phyloP scores from a whole-genome alignment of 306 rosid species.

The Vicia faba region DNA sequence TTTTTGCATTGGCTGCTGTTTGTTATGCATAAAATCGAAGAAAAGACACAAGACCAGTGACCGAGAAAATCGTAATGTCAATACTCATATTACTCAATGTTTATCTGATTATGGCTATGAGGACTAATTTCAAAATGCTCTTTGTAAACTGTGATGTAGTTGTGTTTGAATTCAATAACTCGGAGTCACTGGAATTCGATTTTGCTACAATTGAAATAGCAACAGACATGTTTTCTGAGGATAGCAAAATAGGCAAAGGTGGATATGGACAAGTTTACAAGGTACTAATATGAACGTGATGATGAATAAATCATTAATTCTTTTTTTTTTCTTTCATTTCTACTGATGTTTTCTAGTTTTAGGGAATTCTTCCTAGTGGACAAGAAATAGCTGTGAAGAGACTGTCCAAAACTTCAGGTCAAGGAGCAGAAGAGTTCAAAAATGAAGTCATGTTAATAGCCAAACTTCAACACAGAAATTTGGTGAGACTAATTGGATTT shows the following conservation, averaged over 20 bases:
- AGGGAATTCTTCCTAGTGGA: constrained; percentile 61
- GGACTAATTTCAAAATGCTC: not conserved
- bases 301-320: not conserved
- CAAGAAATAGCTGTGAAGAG: constrained; percentile 72
- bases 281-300: constrained; percentile 41
- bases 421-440: constrained; percentile 64
- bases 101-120: not conserved
- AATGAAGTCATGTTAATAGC: constrained; percentile 66
- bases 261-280: constrained; percentile 68
- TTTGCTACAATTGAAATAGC: constrained; percentile 55
- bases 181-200: constrained; percentile 54
- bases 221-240: constrained; percentile 49
- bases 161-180: constrained; percentile 33
- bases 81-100: not conserved
- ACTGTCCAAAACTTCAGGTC: constrained; percentile 54
- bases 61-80: constrained; percentile 40
- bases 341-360: constrained; percentile 15
- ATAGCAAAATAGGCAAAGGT: constrained; percentile 56
- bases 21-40: constrained; percentile 32
- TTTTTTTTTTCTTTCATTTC: not conserved
- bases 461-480: constrained; percentile 79
- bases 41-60: constrained; percentile 20
- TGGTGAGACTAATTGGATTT: constrained; percentile 64
- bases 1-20: constrained; percentile 28
- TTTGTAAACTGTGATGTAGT: constrained; percentile 36